These are phyloP conservation scores for Pseudogymnoascus sp. DNA, from an alignment of 2,329 filamentous ascomycete genomes.

Conservation along the genomic window DNA sequence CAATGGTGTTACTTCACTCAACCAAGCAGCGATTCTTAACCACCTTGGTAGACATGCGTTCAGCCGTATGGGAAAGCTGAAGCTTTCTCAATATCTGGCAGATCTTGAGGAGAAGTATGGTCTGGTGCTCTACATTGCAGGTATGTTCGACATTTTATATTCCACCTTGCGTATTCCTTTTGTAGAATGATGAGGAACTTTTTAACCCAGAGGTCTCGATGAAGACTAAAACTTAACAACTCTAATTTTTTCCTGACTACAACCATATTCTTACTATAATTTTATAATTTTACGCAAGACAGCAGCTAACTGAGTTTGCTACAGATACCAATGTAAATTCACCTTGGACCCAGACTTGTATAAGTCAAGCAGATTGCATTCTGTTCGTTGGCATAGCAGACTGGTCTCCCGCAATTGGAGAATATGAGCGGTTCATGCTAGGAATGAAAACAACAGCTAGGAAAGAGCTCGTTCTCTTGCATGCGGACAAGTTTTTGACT, in stretches of 20 bases:
- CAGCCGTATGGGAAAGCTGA: constrained; percentile 93
- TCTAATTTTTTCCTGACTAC: constrained; percentile 63
- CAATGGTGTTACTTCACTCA: constrained; percentile 85
- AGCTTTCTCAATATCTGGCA: constrained; percentile 89
- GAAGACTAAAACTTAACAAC: constrained; percentile 29
- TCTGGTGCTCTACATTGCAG: constrained; percentile 86
- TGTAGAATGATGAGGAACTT: constrained; percentile 33
- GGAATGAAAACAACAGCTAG: constrained; percentile 96
- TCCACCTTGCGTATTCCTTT: constrained; percentile 32
- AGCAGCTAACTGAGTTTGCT: constrained; percentile 18
- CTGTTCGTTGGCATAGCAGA: constrained; percentile 87
- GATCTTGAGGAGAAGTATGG: constrained; percentile 97
- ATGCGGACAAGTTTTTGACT: constrained; percentile 78
- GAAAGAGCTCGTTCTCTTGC: constrained; percentile 84
- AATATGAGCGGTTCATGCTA: constrained; percentile 92
- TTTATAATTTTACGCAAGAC: neutral
- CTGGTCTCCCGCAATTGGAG: constrained; percentile 80
- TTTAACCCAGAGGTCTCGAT: constrained; percentile 22
- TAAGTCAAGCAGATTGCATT: constrained; percentile 93
- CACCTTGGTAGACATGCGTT: constrained; percentile 95
- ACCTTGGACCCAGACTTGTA: constrained; percentile 97
- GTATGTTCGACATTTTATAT: constrained; percentile 37
- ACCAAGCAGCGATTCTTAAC: constrained; percentile 87
- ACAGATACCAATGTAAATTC: constrained; percentile 91
- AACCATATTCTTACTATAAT: neutral